Evolutionary conservation across 805 yeast species (phyloP), one percentile per base, ranked within the genome.

Genomic region (Hanseniaspora osmophila): DNA sequence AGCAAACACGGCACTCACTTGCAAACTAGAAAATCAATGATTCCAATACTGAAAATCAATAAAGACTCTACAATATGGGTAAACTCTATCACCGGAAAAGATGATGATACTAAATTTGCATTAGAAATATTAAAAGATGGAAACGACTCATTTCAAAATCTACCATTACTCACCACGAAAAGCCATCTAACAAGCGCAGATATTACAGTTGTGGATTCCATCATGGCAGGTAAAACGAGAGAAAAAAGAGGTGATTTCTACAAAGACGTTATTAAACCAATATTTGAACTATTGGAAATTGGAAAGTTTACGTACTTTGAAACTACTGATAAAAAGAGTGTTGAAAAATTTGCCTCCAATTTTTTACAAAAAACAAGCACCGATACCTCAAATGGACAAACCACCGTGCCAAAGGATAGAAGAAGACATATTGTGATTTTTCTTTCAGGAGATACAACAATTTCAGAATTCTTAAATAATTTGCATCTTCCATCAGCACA

Each of bases 391-490:
- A n/a, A 32, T 6, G 35, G 4, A 32, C 15, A 32, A 32, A 9
- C 35, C 15, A 13, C 6, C 10, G 30, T n/a, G n/a, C n/a, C n/a
- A n/a, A n/a, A n/a, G n/a, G n/a, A n/a, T n/a, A n/a, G n/a, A n/a
- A n/a, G 13, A 6, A 51, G 55, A n/a, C 33, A 43, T 0, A 44
- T 52, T 0, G 63, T 82, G 10, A 57, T 84, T 2, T 63, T 87
- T 33, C 60, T 88, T 9, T 81, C 94, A 35, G 96, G 96, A 2
- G 96, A 88, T 56, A 87, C 96, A 0, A 78, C 94, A 1, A 65
- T 85, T 5, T 76, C 73, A 43, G 96, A 88, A 58, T 75, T 88
- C 43, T 53, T 85, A 46, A 87, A 87, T 57, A 66, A 60, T 16
- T 57, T 71, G 27, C 55, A 51, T 5, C 18, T 33, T n/a, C 30